Percentiles rank a stretch among this genome's conserved stretches.
Conservation (phyloP, 2,329 filamentous ascomycete genomes). For the Graphilbum fragrans region DNA sequence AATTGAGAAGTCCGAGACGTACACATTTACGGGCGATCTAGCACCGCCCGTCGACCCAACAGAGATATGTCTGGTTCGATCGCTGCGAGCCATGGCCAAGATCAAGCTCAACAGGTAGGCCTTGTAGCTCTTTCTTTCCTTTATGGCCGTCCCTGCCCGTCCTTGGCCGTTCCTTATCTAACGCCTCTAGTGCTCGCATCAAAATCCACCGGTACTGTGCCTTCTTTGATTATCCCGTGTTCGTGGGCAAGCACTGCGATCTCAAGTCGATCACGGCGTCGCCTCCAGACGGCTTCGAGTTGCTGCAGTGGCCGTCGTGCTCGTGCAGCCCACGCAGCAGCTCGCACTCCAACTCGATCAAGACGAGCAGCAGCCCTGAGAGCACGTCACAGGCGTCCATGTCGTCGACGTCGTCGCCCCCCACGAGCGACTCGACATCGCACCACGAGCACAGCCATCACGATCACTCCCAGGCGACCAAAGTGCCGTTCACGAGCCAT, state of each 20-base stretch:
- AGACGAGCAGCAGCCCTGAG: constrained; percentile 12
- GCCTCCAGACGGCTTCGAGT: constrained; percentile 1
- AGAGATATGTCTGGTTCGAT: constrained; percentile 28
- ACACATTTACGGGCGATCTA: constrained; percentile 19
- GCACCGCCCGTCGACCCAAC: constrained; percentile 22
- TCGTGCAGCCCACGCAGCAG: background rate
- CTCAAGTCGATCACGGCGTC: constrained; percentile 21
- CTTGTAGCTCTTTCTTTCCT: background rate
- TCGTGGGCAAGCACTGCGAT: constrained; percentile 36
- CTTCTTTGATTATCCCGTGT: constrained; percentile 36
- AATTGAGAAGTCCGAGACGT: constrained; percentile 22
- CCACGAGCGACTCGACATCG: background rate
- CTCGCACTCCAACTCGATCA: constrained; percentile 3
- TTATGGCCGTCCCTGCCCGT: too few relatives aligned
- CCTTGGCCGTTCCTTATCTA: background rate
- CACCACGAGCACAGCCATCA: background rate
- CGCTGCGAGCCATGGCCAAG: constrained; percentile 31
- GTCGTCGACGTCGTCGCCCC: constrained; percentile 1
- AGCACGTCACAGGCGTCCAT: constrained; percentile 10
- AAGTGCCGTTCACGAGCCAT: constrained; percentile 28
- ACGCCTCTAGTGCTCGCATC: constrained; percentile 24
- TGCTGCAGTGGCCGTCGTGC: constrained; percentile 1
- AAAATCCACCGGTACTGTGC: constrained; percentile 39
- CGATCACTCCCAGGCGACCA: background rate
- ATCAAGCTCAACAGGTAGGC: constrained; percentile 37